Conservation (phyloP, 2,329 filamentous ascomycete genomes). For the Verticillium isaacii region DNA sequence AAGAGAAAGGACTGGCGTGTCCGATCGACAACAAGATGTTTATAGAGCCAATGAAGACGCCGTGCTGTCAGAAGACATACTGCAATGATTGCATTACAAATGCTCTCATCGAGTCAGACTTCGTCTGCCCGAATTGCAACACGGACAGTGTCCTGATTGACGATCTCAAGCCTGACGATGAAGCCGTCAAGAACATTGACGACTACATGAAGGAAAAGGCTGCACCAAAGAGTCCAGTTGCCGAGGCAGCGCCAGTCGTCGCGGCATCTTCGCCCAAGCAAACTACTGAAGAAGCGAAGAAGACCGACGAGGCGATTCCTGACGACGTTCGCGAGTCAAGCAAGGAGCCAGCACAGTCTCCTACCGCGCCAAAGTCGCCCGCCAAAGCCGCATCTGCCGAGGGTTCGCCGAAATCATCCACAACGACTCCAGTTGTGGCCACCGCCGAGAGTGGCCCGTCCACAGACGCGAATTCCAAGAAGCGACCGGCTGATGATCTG, state of each 20-base stretch:
- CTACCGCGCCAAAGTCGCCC: conserved; percentile 6
- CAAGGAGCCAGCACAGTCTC: conserved; percentile 15
- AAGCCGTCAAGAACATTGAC: conserved; percentile 72
- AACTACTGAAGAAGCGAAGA: conserved; percentile 5
- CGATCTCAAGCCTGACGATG: conserved; percentile 79
- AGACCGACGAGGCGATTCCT: conserved; percentile 10
- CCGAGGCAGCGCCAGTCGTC: conserved; percentile 24
- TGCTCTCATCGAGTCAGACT: conserved; percentile 96
- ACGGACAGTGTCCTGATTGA: conserved; percentile 90
- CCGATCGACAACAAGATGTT: conserved; percentile 97
- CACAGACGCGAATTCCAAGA: conserved; percentile 52
- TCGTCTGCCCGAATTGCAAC: conserved; percentile 88
- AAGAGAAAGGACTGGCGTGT: conserved; percentile 86
- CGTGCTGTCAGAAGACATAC: conserved; percentile 97
- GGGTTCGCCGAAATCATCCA: conserved; percentile 25
- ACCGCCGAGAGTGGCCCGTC: conserved; percentile 17
- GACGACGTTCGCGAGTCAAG: conserved; percentile 14
- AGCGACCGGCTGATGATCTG: conserved; percentile 74
- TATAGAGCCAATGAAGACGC: conserved; percentile 97
- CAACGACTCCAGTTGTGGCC: conserved; percentile 18
- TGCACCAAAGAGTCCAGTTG: conserved; percentile 45
- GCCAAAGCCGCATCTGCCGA: conserved; percentile 31
- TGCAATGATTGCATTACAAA: conserved; percentile 99
- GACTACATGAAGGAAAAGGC: conserved; percentile 60
- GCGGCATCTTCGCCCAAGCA: conserved; percentile 22